phyloP scores from a whole-genome alignment of 768 basidiomycete species.

The Russula emetica region DNA sequence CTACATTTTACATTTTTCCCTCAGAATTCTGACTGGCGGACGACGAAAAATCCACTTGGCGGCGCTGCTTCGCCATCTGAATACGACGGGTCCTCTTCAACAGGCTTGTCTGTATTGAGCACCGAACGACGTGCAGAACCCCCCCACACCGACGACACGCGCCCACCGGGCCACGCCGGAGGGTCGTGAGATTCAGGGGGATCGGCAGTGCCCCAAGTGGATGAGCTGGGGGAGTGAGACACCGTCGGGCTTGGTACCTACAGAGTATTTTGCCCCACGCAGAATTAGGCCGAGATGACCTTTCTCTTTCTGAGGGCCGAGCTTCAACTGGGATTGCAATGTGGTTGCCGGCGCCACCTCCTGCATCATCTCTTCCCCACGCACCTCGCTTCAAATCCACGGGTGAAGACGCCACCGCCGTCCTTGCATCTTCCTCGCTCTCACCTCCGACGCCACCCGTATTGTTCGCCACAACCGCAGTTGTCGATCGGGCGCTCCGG shows the following conservation, averaged over 20 bases:
- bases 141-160: not conserved
- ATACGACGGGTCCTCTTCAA: not conserved
- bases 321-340: not conserved
- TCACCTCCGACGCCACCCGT: not conserved
- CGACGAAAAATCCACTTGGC: not conserved
- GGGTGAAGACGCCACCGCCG: constrained; percentile 1
- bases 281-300: not conserved
- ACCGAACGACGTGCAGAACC: not conserved
- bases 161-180: not conserved
- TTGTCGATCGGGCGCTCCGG: not conserved
- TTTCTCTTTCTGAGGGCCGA: not conserved
- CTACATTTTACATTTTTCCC: not conserved
- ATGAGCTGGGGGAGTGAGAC: not conserved
- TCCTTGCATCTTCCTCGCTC: not conserved
- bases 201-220: not conserved
- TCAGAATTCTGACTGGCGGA: not conserved
- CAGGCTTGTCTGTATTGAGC: too few species aligned
- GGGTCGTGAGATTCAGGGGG: not conserved
- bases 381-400: constrained; percentile 5
- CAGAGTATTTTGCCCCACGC: constrained; percentile 18
- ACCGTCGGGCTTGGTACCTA: constrained; percentile 11
- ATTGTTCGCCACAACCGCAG: not conserved
- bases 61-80: not conserved
- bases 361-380: not conserved
- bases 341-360: too few species aligned